Base-by-base conservation (phyloP, 371 early-diverging fungal genomes). In the Mucor saturninus region DNA sequence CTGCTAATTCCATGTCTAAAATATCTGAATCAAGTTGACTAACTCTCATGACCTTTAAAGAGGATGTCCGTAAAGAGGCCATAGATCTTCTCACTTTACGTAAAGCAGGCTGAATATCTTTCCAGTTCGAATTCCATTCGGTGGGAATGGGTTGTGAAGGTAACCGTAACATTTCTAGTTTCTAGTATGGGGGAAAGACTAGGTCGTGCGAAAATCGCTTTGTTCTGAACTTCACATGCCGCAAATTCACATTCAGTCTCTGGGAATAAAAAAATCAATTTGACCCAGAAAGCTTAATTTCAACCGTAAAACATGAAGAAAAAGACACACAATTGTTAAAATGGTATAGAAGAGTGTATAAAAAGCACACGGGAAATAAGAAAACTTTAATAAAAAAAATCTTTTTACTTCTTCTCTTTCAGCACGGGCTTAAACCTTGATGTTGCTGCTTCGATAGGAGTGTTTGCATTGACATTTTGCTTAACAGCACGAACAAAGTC, bases 11-110 rank as follows among this genome's bases (percentile, higher is more conserved):
- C 37, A 67, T 73, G 60, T 96, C 94, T 54, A 95, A 81, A 52
- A 92, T 83, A 46, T 91, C 92, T 5, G 95, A 90, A 76, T 96
- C 96, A 37, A 96, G 83, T 72, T 95, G 94, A 67, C 89, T 86
- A 35, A 94, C 94, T 35, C 95, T 86, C 80, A 90, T 83, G 40
- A 88, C 87, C 66, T 85, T 86, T 11, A 91, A 71, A 11, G 88
- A 84, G 2, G 83, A 81, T 0, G 84, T 79, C 37, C 80, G 80
- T 14, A 83, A 69, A 5, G 83, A 77, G 11, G 83, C 80, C 68
- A 85, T 75, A 21, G 84, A 83, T 31, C 81, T 69, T 48, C 86
- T 83, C 13, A 84, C 73, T 61, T 80, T 80, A 3, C 59, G 62
- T 28, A 87, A 70, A 7, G 84, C 70, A 13, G 85, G 85, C 54